Evolutionary conservation across 2,329 filamentous ascomycete genomes (phyloP).

Genomic region (Geosmithia putterillii): DNA sequence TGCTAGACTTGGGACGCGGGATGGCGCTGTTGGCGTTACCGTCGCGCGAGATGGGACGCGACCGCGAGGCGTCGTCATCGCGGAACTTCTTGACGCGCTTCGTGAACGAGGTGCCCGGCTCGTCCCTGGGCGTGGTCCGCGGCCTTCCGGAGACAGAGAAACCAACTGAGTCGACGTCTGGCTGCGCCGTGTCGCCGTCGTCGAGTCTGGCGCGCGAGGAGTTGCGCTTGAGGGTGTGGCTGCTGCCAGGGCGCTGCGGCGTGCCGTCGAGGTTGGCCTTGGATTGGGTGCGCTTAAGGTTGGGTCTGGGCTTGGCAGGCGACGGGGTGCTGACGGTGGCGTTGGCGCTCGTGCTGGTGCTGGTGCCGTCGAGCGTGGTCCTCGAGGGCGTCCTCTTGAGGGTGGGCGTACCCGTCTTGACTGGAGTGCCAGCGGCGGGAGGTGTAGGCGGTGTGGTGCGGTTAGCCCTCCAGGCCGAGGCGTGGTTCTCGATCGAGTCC

Average conservation of each 20-base stretch:
- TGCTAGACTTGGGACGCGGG: conserved; percentile 28
- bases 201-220: conserved; percentile 13
- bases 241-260: conserved; percentile 29
- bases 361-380: conserved; percentile 17
- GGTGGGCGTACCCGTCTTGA: conserved; percentile 29
- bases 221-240: conserved; percentile 24
- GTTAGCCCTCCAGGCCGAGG: conserved; percentile 61
- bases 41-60: conserved; percentile 45
- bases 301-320: conserved; percentile 20
- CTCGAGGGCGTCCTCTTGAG: conserved; percentile 14
- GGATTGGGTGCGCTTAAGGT: conserved; percentile 38
- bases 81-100: conserved; percentile 62
- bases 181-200: conserved; percentile 7
- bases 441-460: too few species aligned
- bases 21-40: conserved; percentile 29
- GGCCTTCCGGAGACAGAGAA: conserved; percentile 11
- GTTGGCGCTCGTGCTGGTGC: neutral
- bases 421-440: conserved; percentile 22
- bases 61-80: conserved; percentile 56
- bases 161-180: neutral
- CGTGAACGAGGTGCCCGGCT: conserved; percentile 20
- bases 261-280: conserved; percentile 30
- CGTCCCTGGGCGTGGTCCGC: neutral
- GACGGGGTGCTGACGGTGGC: conserved; percentile 11
- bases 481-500: conserved; percentile 85